Base-by-base conservation (phyloP, 495 filamentous ascomycete species). In the Neurospora sp. region DNA sequence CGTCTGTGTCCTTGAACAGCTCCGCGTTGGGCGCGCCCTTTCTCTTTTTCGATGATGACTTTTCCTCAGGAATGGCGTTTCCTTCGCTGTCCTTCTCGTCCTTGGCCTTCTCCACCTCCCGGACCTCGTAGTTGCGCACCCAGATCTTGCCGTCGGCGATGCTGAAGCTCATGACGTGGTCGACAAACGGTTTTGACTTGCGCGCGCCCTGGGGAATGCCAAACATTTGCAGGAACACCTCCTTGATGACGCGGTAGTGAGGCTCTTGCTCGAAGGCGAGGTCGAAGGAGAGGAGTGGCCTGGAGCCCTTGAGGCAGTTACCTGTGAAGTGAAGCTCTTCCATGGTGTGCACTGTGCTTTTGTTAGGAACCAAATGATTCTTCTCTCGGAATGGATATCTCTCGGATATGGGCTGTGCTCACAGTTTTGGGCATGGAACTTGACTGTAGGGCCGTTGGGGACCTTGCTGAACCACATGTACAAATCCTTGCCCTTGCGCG, bases 201-300 rank as follows among this genome's bases (percentile, higher is more conserved):
- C 93, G 89, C 48, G 93, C 89, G 35, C 89, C 89, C 80, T 93
- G 92, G 2, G 96, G 96, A 1, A 99, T 96, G 73, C 93, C 93
- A 81, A 98, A 98, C n/a, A 91, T 90, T 74, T 96, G 94, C 10
- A 91, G 86, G 77, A 98, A 89, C 78, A 98, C 87, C 81, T 97
- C 96, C 83, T 92, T 92, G 76, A 94, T 88, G 74, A 96, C 82
- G 53, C 86, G 84, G 35, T 92, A 85, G 77, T 93, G 87, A 0
- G 92, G 89, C 74, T 90, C 87, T 72, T 86, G 86, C 72, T 95
- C 92, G 82, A 99, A 99, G 44, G 87, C 86, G 70, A 86, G 86
- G 81, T 98, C 95, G 80, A 99, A 99, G 72, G 93, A 94, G 70
- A 98, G 89, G 38, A 99, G 82, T n/a, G 96, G 94, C n/a, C 96